Evolutionary conservation across 2,329 filamentous ascomycete genomes (phyloP).

Genomic region (Calonectria honghensis): DNA sequence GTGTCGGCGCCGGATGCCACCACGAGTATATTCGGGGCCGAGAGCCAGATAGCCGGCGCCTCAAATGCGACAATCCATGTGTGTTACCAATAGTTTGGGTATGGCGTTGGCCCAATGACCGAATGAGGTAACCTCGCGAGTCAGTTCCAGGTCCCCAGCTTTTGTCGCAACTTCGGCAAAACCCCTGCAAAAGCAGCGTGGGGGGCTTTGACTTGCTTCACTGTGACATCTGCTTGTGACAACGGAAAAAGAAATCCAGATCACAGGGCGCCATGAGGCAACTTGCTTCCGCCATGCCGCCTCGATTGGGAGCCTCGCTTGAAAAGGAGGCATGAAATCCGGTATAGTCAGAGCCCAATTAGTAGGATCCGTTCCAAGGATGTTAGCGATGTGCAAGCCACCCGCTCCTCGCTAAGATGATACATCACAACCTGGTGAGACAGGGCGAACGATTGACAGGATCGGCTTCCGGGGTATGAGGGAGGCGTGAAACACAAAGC

Average conservation of each 20-base stretch:
- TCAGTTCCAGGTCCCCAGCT: conserved; percentile 30
- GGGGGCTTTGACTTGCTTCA: conserved; percentile 37
- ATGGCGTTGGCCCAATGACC: conserved; percentile 25
- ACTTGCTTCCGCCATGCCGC: conserved; percentile 12
- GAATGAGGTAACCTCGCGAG: conserved; percentile 28
- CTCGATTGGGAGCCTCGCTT: conserved; percentile 9
- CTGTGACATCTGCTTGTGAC: conserved; percentile 22
- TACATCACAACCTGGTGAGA: conserved; percentile 31
- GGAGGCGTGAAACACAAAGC: conserved; percentile 34
- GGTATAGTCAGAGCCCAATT: conserved; percentile 16
- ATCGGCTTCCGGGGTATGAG: conserved; percentile 24
- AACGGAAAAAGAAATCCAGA: conserved; percentile 15
- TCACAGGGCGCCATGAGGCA: conserved; percentile 7
- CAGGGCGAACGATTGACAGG: conserved; percentile 35
- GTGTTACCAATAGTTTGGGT: conserved; percentile 38
- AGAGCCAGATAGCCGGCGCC: conserved; percentile 25
- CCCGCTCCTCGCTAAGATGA: conserved; percentile 25
- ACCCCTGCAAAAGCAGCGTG: conserved; percentile 35
- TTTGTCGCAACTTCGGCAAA: conserved; percentile 44
- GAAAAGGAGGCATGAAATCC: conserved; percentile 14
- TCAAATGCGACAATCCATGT: conserved; percentile 21
- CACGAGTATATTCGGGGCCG: conserved; percentile 28
- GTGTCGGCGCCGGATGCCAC: conserved; percentile 33
- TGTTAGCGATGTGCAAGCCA: conserved; percentile 34
- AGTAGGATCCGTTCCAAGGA: conserved; percentile 20